Conservation (phyloP, 176 grass and related monocot genomes). For the Melocanna baccifera region DNA sequence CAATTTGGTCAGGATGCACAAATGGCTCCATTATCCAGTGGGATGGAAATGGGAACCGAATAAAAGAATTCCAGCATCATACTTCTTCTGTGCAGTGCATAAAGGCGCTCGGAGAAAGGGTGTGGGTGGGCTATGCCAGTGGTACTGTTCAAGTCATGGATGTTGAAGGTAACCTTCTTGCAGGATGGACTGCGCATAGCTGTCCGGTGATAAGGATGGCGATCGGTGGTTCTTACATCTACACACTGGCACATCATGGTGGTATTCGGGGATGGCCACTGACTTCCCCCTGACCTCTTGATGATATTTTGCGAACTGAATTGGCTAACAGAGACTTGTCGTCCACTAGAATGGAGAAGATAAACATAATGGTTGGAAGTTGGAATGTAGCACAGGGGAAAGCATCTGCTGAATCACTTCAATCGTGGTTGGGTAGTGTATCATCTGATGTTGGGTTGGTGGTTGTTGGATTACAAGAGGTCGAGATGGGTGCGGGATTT, state of each 20-base stretch:
- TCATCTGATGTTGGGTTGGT: conserved; percentile 82
- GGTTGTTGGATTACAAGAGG: conserved; percentile 96
- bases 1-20: conserved; percentile 90
- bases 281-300: conserved; percentile 84
- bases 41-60: conserved; percentile 69
- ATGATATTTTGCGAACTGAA: conserved; percentile 74
- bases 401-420: conserved; percentile 72
- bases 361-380: conserved; percentile 89
- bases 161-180: conserved; percentile 72
- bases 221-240: conserved; percentile 71
- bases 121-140: conserved; percentile 91
- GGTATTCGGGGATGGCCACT: conserved; percentile 88
- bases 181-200: conserved; percentile 83
- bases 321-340: conserved; percentile 66
- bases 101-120: conserved; percentile 71
- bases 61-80: conserved; percentile 81
- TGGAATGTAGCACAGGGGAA: conserved; percentile 99
- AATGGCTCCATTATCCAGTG: conserved; percentile 83
- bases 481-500: conserved; percentile 99
- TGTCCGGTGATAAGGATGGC: conserved; percentile 85
- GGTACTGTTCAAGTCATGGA: conserved; percentile 77
- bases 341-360: conserved; percentile 86
- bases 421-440: conserved; percentile 77
- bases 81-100: conserved; percentile 84
- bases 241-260: conserved; percentile 84